Conservation (phyloP, 345 rosid species). For the Salix caprea region DNA sequence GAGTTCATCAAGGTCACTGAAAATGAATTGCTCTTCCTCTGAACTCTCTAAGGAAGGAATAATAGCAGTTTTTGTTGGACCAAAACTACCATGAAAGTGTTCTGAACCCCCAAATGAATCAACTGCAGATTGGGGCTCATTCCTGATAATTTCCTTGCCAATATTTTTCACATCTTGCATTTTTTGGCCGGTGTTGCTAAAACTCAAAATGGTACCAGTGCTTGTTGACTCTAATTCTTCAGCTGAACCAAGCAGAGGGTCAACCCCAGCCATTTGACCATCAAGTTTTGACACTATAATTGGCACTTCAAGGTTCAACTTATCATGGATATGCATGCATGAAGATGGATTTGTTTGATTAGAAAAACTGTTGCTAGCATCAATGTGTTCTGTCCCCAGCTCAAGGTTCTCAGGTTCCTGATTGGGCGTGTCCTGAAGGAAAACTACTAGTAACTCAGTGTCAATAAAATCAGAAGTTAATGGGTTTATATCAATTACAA, state of each 20-base stretch:
- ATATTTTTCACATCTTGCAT: slow-evolving; percentile 22
- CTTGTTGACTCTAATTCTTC: slow-evolving; percentile 25
- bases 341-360: slow-evolving; percentile 17
- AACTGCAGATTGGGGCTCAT: slow-evolving; percentile 16
- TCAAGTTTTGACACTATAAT: slow-evolving; percentile 15
- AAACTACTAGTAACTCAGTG: slow-evolving; percentile 26
- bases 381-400: neutral
- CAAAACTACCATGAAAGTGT: slow-evolving; percentile 21
- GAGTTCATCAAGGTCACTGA: slow-evolving; percentile 55
- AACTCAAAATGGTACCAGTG: slow-evolving; percentile 22
- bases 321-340: slow-evolving; percentile 12
- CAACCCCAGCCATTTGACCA: slow-evolving; percentile 21
- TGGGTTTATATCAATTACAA: neutral
- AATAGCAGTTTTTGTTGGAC: slow-evolving; percentile 21
- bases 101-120: slow-evolving; percentile 23
- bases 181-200: slow-evolving; percentile 20
- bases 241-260: slow-evolving; percentile 22
- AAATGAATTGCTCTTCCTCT: slow-evolving; percentile 71
- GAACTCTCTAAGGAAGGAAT: slow-evolving; percentile 36
- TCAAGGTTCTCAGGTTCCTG: slow-evolving; percentile 22
- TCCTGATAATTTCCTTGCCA: neutral
- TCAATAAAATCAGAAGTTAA: slow-evolving; percentile 14
- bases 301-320: slow-evolving; percentile 13
- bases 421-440: slow-evolving; percentile 36
- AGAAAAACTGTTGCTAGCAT: slow-evolving; percentile 9